Base-by-base conservation (phyloP, 208 protist species). In the Entamoeba dispar region DNA sequence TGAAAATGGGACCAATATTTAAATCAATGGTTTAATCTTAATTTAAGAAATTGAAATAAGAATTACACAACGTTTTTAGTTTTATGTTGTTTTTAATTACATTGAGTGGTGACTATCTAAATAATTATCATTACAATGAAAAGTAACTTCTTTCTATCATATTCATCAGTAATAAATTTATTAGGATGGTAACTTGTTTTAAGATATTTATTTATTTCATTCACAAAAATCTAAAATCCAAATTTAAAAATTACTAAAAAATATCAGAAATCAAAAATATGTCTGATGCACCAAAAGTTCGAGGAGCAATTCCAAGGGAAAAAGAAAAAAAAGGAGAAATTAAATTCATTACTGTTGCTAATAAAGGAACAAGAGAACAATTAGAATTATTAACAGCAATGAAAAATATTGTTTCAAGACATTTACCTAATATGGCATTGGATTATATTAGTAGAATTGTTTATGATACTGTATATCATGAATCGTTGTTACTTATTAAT, bases 351-450 rank as follows among this genome's bases (percentile, higher is more conserved):
- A 34, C 31, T 12, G 61, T 86, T 0, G 17, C 61, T 12, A 86
- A 86, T 34, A 86, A 5, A 86, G 61, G 61, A 31, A 86, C 61
- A 12, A 27, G 61, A 38, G 61, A 86, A 34, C 61, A 86, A 34
- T 43, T 86, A n/a, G 61, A 86, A 34, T 86, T 86, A 86, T 86
- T 86, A 34, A 86, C 61, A 86, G 17, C 19, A 5, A 86, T 86
- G 61, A 86, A 86, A 34, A 86, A 86, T 34, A 86, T 86, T 12
- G 61, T 86, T 38, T 86, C 61, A 27, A 27, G 61, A 86, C 61
- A 86, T 86, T 86, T 86, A 22, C 92, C 92, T 43, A 93, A 93
- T 49, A 93, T 93, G 92, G 50, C 92, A 49, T 31, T 49, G n/a
- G 57, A 73, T 19, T 93, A 93, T 86, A 93, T 93, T 43, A 34